These are phyloP conservation scores for Penicillium simplicissimum DNA, from an alignment of 495 filamentous ascomycete genomes.

Conservation along the genomic window DNA sequence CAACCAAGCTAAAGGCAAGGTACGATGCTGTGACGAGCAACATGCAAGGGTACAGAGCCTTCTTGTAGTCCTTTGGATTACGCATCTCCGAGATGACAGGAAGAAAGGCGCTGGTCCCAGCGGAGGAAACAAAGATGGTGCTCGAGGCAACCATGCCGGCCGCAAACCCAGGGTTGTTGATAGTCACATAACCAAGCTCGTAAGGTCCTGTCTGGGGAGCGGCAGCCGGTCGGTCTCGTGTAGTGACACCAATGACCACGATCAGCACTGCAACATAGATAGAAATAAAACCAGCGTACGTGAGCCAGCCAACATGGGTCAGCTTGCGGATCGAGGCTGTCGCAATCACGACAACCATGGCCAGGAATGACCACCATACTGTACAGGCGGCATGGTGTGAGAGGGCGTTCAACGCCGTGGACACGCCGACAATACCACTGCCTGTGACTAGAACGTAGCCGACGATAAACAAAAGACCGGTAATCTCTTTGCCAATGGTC, in stretches of 20 bases:
- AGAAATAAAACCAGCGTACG: constrained; percentile 43
- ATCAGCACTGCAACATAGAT: constrained; percentile 51
- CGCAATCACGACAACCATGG: constrained; percentile 64
- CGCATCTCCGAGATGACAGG: constrained; percentile 75
- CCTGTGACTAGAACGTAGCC: constrained; percentile 44
- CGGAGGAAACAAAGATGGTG: constrained; percentile 31
- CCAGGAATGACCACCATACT: constrained; percentile 39
- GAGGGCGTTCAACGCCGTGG: constrained; percentile 51
- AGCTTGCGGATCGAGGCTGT: constrained; percentile 40
- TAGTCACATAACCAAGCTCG: constrained; percentile 47
- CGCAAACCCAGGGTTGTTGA: constrained; percentile 33
- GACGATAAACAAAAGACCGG: constrained; percentile 47
- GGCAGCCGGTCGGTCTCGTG: constrained; percentile 37
- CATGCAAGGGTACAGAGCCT: constrained; percentile 62
- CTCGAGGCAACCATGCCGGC: constrained; percentile 34
- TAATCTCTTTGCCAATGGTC: constrained; percentile 41
- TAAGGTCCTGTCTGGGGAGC: constrained; percentile 34
- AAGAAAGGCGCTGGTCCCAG: constrained; percentile 68
- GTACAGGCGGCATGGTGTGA: constrained; percentile 51
- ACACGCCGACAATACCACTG: constrained; percentile 48
- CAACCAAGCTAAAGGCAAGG: constrained; percentile 41
- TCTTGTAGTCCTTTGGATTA: constrained; percentile 61
- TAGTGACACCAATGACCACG: constrained; percentile 49
- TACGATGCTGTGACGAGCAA: constrained; percentile 64
- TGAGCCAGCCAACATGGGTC: constrained; percentile 44